Evolutionary conservation across 306 rosid genomes (phyloP).

Genomic region (Pyrus communis): DNA sequence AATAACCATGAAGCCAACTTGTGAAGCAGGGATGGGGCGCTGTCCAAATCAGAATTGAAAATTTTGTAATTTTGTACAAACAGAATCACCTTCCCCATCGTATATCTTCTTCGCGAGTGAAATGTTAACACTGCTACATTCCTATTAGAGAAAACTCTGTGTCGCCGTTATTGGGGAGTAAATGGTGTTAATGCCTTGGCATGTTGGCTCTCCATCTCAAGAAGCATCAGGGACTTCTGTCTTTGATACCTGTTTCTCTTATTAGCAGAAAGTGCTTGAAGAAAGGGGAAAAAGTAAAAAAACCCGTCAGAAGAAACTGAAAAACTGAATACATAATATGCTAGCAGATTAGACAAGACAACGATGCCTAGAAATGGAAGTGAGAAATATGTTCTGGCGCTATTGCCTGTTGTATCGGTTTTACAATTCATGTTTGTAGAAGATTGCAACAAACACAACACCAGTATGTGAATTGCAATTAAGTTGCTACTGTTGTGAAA

Average conservation of each 20-base stretch:
- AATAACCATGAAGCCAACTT: conserved; percentile 1
- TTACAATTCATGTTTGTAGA: background rate
- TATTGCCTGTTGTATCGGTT: background rate
- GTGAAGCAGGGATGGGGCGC: conserved; percentile 4
- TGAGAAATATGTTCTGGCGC: background rate
- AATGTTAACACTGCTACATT: background rate
- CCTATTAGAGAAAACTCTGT: background rate
- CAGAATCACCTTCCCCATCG: conserved; percentile 2
- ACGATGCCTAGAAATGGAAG: background rate
- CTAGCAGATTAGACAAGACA: background rate
- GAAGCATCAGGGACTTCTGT: conserved; percentile 83
- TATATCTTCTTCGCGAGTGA: conserved; percentile 8
- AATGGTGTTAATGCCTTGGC: conserved; percentile 70
- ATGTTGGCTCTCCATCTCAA: conserved; percentile 98
- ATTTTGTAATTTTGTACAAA: conserved; percentile 19
- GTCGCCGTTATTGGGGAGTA: conserved; percentile 26
- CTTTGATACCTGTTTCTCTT: conserved; percentile 81
- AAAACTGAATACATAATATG: background rate
- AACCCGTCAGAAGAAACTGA: background rate
- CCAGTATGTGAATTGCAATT: background rate
- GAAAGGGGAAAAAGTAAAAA: background rate
- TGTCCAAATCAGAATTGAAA: conserved; percentile 16
- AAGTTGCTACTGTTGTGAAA: background rate
- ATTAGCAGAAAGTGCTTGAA: conserved; percentile 79
- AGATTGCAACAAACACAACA: background rate